A percentile compares a stretch with the other conserved stretches of the same genome.
Conservation (phyloP, 164 flowering plant genomes). For the Stephania cephalantha region DNA sequence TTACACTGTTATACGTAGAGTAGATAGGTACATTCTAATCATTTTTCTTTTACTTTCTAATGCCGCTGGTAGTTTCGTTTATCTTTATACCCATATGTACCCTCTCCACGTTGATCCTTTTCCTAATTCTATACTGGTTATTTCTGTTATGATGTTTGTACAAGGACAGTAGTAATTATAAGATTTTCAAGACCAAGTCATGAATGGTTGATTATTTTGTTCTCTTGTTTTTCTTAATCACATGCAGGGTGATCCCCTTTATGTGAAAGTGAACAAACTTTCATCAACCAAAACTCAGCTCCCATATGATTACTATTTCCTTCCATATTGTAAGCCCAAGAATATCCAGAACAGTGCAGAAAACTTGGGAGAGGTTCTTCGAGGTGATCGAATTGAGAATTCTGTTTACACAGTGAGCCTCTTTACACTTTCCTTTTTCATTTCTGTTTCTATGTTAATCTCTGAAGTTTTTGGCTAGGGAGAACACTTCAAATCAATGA, state of each 20-base stretch:
- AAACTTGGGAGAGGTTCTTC: slow-evolving; percentile 63
- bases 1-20: neutral
- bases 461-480: neutral
- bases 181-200: neutral
- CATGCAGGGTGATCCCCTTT: slow-evolving; percentile 46
- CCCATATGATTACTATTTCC: slow-evolving; percentile 54
- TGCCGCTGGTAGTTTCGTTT: neutral
- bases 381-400: slow-evolving; percentile 69
- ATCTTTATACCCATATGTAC: neutral
- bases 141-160: neutral
- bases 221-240: slow-evolving; percentile 8
- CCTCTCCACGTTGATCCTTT: neutral
- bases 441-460: neutral
- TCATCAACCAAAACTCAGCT: slow-evolving; percentile 62
- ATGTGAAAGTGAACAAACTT: slow-evolving; percentile 61
- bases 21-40: neutral
- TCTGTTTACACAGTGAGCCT: slow-evolving; percentile 44
- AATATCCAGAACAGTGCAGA: slow-evolving; percentile 49
- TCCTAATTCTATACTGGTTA: neutral
- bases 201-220: neutral
- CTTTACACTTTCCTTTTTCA: neutral
- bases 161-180: neutral
- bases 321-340: slow-evolving; percentile 43
- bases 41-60: neutral
- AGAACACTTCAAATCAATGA: neutral